Evolutionary conservation across 1,284 basidiomycete genomes (phyloP), one percentile per base, ranked within the genome.

Genomic region (Sutorius eximius): DNA sequence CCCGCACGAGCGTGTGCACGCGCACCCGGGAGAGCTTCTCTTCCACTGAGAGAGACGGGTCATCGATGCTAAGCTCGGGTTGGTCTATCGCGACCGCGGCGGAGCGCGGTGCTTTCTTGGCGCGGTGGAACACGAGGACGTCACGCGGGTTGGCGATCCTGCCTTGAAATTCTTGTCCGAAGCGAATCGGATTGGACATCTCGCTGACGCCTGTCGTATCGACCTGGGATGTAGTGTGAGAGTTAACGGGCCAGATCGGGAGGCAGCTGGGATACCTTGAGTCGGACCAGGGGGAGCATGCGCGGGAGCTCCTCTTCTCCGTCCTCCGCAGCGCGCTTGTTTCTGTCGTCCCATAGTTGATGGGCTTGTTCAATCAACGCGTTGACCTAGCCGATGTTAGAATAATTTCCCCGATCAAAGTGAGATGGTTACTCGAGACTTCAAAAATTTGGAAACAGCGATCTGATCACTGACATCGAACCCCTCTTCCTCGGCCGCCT

Each of bases 111-210:
- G 58, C 27, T 65, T 87, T 89, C 71, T 91, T 95, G 45, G 87
- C 82, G 18, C 91, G 85, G 69, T 95, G 89, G 73, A 98, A 98
- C 45, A 93, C 81, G 30, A 99, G 82, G 29, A 96, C 83, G 65
- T 98, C 95, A 38, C 92, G 85, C 7, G 96, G 95, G 68, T 99
- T 99, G 11, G 96, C 97, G 15, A 99, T 84, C 22, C 83, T 83
- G 2, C 92, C 93, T 56, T 88, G 82, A 71, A 97, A 98, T 69
- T 97, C 93, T 71, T 97, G 95, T 0, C 97, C 96, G 69, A 99
- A 98, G 9, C 96, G 89, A 48, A 96, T 90, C 13, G 95, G 93
- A 71, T 99, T 99, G 45, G 90, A 92, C 75, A 94, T 93, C 61
- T 93, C 91, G 54, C 86, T 86, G 6, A 88, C 89, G 48, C 89